Percentiles rank a stretch among this genome's conserved stretches.
phyloP scores from a whole-genome alignment of 108 stramenopile species.

The Nannochloropsis oceanica region DNA sequence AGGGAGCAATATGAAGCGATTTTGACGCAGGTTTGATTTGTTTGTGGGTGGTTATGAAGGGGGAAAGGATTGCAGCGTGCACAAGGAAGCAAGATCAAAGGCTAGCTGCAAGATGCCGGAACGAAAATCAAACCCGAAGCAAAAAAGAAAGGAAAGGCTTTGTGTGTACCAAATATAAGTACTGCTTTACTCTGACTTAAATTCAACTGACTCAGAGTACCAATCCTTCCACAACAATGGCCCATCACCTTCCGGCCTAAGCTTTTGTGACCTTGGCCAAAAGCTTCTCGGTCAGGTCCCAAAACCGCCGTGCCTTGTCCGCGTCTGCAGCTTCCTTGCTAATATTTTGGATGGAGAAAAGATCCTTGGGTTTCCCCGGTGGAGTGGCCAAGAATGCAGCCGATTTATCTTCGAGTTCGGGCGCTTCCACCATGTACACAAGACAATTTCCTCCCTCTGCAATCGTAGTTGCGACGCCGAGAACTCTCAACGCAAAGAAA shows the following conservation, averaged over 20 bases:
- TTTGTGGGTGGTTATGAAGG: too few species aligned
- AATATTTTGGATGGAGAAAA: not conserved
- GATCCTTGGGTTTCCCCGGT: slow-evolving; percentile 19
- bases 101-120: too few species aligned
- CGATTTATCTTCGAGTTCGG: not conserved
- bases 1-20: too few species aligned
- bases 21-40: too few species aligned
- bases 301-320: slow-evolving; percentile 16
- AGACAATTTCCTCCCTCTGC: slow-evolving; percentile 19
- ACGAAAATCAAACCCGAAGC: too few species aligned
- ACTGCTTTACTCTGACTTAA: too few species aligned
- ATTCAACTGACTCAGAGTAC: too few species aligned
- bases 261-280: not conserved
- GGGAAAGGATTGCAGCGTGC: too few species aligned
- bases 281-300: slow-evolving; percentile 20
- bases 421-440: slow-evolving; percentile 7
- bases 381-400: slow-evolving; percentile 1
- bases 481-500: not conserved
- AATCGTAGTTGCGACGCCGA: slow-evolving; percentile 12
- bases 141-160: too few species aligned
- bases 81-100: too few species aligned
- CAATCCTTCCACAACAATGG: too few species aligned
- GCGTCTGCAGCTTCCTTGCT: slow-evolving; percentile 12
- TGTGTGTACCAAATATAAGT: too few species aligned
- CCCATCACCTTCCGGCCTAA: not conserved